Conservation (phyloP, 2,329 filamentous ascomycete species). For the Apiospora kogelbergensis region DNA sequence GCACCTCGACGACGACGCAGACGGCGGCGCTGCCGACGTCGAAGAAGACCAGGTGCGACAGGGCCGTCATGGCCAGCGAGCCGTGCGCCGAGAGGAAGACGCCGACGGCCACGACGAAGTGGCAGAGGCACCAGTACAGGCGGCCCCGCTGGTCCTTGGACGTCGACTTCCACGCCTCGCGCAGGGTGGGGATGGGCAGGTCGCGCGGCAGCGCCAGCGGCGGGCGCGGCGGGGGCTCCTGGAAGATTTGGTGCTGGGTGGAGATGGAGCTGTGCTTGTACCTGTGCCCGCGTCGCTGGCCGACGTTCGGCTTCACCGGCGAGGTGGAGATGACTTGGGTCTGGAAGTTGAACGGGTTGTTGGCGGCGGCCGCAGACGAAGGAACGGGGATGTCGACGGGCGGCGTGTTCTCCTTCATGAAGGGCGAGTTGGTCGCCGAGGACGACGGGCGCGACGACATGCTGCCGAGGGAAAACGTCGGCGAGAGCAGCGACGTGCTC, state of each 20-base stretch:
- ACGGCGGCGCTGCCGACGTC: constrained; percentile 90
- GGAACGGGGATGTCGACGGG: constrained; percentile 32
- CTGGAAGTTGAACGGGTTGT: constrained; percentile 92
- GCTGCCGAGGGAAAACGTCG: constrained; percentile 13
- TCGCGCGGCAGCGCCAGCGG: constrained; percentile 89
- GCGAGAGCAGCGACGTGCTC: constrained; percentile 17
- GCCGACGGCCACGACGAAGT: constrained; percentile 78
- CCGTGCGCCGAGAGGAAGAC: constrained; percentile 85
- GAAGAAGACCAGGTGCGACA: constrained; percentile 93
- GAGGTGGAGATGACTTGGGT: constrained; percentile 74
- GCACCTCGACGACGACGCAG: constrained; percentile 88
- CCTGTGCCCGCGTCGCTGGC: constrained; percentile 89
- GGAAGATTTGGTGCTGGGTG: constrained; percentile 86
- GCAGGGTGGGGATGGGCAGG: constrained; percentile 84
- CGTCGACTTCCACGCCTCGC: constrained; percentile 88
- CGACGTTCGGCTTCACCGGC: constrained; percentile 81
- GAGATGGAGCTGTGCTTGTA: constrained; percentile 98
- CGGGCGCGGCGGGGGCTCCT: constrained; percentile 82
- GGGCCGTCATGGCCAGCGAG: constrained; percentile 84
- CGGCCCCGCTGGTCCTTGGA: constrained; percentile 81
- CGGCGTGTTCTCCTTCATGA: constrained; percentile 26
- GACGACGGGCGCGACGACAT: constrained; percentile 26
- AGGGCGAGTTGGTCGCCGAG: constrained; percentile 17
- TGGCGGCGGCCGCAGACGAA: constrained; percentile 25
- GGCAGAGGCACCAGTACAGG: constrained; percentile 86